phyloP scores from a whole-genome alignment of 2,329 filamentous ascomycete species.

The Beauveria sp. region DNA sequence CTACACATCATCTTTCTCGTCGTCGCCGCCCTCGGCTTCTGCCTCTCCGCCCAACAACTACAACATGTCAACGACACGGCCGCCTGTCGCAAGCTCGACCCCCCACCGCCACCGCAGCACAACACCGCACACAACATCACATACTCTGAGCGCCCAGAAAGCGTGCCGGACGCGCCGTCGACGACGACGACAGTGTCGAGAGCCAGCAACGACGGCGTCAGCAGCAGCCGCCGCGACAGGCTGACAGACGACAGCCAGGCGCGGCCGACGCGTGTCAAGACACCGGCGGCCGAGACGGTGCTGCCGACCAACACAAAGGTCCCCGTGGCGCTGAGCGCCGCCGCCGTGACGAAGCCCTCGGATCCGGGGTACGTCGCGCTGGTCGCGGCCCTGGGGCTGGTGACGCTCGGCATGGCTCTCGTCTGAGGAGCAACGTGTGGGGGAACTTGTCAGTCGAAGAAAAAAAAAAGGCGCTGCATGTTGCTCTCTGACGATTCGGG shows the following conservation, averaged over 20 bases:
- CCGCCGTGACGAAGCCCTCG: not conserved
- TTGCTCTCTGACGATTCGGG: not conserved
- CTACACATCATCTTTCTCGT: not conserved
- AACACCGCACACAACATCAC: not conserved
- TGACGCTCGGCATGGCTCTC: conserved; percentile 7
- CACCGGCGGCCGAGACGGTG: conserved; percentile 5
- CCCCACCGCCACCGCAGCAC: not conserved
- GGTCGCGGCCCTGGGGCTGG: conserved; percentile 3
- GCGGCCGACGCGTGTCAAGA: conserved; percentile 5
- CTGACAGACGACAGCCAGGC: not conserved
- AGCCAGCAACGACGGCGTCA: not conserved
- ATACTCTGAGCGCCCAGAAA: not conserved
- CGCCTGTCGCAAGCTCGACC: not conserved
- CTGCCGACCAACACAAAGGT: conserved; percentile 6
- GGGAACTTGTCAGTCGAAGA: not conserved
- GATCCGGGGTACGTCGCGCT: conserved; percentile 6
- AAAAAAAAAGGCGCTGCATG: not conserved
- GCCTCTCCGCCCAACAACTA: conserved; percentile 2
- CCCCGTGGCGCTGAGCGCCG: not conserved
- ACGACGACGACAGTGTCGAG: not conserved
- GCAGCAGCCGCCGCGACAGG: not conserved
- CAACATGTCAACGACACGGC: not conserved
- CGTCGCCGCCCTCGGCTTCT: conserved; percentile 4
- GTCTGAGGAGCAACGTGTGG: not conserved
- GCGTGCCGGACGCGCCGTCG: not conserved